Percentiles rank a stretch among this genome's conserved stretches.
phyloP scores from a whole-genome alignment of 768 basidiomycete species.

The Myochromella boudieri region DNA sequence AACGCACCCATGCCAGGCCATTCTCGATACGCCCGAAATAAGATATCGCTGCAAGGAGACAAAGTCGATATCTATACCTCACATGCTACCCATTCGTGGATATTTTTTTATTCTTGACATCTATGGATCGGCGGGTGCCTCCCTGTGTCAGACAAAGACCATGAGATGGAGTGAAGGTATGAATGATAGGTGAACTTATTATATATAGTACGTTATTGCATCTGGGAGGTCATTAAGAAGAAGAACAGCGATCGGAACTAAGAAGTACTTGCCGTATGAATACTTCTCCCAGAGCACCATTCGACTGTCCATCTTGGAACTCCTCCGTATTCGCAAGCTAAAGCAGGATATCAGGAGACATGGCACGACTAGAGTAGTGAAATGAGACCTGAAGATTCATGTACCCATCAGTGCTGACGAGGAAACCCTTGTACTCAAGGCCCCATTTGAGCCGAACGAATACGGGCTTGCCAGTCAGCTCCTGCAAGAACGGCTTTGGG shows the following conservation, averaged over 20 bases:
- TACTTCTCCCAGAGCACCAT: slow-evolving; percentile 96
- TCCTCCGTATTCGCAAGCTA: slow-evolving; percentile 99
- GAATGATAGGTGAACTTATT: slow-evolving; percentile 55
- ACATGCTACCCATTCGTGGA: too few species aligned
- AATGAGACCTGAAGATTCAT: slow-evolving; percentile 93
- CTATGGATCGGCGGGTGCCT: slow-evolving; percentile 58
- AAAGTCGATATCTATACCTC: too few species aligned
- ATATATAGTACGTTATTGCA: slow-evolving; percentile 98
- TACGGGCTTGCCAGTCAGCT: slow-evolving; percentile 96
- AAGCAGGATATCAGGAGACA: not conserved
- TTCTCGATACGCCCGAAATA: too few species aligned
- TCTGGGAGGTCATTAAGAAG: slow-evolving; percentile 36
- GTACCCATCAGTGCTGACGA: slow-evolving; percentile 98
- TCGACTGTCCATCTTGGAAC: slow-evolving; percentile 93
- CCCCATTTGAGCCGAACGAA: slow-evolving; percentile 98
- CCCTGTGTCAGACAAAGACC: slow-evolving; percentile 53
- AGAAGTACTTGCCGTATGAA: slow-evolving; percentile 80
- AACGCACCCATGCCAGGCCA: too few species aligned
- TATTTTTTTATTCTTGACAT: too few species aligned
- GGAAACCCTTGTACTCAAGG: slow-evolving; percentile 97
- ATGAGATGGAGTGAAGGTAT: slow-evolving; percentile 18
- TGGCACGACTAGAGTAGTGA: slow-evolving; percentile 1
- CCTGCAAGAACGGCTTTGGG: slow-evolving; percentile 98
- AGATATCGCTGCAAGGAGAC: too few species aligned
- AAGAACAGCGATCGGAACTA: slow-evolving; percentile 1